Base-by-base conservation (phyloP, 768 basidiomycete genomes). In the Psilocybe cyanescens region DNA sequence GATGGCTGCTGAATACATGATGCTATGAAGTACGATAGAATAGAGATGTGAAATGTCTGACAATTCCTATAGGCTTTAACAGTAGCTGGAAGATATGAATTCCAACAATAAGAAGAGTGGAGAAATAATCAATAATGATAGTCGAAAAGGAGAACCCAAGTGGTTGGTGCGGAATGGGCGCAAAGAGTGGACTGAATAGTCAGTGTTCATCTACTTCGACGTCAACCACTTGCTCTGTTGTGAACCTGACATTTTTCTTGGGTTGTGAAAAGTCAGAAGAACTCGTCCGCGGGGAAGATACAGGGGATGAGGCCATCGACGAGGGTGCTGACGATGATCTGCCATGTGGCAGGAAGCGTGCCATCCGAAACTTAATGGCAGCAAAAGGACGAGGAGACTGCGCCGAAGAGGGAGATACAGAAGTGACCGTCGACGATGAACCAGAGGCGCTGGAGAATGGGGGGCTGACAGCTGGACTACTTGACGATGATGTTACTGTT, bases 221-320 rank as follows among this genome's bases (percentile, higher is more conserved):
- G 29, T 57, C 55, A 7, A 17, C 62, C 48, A 72, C 72, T 53
- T 77, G 74, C 62, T 80, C 77, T 28, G 79, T 75, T n/a, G 83
- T 83, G 71, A 89, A 89, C 51, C 87, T 81, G 39, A 89, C 87
- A 2, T 82, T 84, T 69, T 89, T 89, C 64, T 82, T 83, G 16
- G 79, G 83, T 0, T 79, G 61, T 14, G 65, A 68, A 57, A 71
- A 61, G 33, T 77, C 75, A 12, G 70, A 64, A 9, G 71, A 61
- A 59, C 76, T 83, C 16, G 74, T 69, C 4, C 79, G 74, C 63
- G 81, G 77, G 1, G 80, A 80, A 7, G 77, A 68, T 0, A 70
- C 55, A 16, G 74, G 61, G 19, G 78, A 78, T 6, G 75, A 69
- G 31, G 71, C 44, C 44, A 69, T 57, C 35, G 79, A 78, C 4